Conservation (phyloP, 2,329 filamentous ascomycete species). For the Alternaria consortialis region DNA sequence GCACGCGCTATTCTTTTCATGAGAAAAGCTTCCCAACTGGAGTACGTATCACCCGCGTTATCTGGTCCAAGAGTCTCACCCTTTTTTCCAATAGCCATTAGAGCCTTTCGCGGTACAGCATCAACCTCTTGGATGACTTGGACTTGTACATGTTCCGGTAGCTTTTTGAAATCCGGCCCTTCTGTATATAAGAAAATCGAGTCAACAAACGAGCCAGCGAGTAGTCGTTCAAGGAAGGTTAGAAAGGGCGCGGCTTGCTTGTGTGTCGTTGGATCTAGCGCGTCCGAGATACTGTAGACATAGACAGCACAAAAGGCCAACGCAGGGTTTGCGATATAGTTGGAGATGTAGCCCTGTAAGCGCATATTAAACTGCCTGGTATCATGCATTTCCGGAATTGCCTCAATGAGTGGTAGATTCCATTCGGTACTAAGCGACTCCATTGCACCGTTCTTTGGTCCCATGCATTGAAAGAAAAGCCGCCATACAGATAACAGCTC, state of each 20-base stretch:
- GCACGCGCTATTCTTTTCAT: constrained; percentile 38
- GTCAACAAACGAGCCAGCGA: constrained; percentile 33
- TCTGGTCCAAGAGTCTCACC: constrained; percentile 4
- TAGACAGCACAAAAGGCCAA: constrained; percentile 44
- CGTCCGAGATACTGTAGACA: constrained; percentile 41
- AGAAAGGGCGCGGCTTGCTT: constrained; percentile 41
- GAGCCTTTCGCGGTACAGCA: constrained; percentile 34
- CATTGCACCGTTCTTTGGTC: constrained; percentile 20
- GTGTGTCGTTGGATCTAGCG: constrained; percentile 23
- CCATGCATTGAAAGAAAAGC: constrained; percentile 46
- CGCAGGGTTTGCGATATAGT: constrained; percentile 19
- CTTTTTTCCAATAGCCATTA: constrained; percentile 22
- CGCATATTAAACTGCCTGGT: constrained; percentile 31
- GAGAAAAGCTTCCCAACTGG: constrained; percentile 37
- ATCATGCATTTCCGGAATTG: constrained; percentile 12
- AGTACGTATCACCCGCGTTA: constrained; percentile 12
- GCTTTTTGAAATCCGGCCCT: constrained; percentile 16
- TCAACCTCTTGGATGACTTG: constrained; percentile 32
- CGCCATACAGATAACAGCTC: constrained; percentile 48
- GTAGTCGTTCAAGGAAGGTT: constrained; percentile 32
- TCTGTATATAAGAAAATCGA: constrained; percentile 22
- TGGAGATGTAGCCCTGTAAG: constrained; percentile 38
- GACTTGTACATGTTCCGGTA: constrained; percentile 27
- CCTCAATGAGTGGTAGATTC: constrained; percentile 31
- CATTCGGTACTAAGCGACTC: constrained; percentile 35